Evolutionary conservation across 192 early-diverging fungal species (phyloP).

Genomic region (Irineochytrium annulatum): DNA sequence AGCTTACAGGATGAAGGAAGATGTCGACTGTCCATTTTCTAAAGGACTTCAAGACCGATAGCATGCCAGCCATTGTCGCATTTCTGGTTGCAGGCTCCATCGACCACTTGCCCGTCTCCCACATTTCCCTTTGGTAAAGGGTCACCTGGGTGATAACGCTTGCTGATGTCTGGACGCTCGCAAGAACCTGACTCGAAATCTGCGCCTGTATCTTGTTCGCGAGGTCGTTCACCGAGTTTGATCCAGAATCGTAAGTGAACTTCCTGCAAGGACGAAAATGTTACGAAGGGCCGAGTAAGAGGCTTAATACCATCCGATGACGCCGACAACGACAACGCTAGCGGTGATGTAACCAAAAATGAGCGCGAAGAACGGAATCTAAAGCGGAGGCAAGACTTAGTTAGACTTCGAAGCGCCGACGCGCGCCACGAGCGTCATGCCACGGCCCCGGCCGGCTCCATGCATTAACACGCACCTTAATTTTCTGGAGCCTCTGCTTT

Average conservation of each 20-base stretch:
- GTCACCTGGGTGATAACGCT: background rate
- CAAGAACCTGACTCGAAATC: background rate
- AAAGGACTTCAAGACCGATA: background rate
- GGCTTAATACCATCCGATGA: conserved; percentile 2
- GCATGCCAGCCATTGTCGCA: background rate
- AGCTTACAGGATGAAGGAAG: background rate
- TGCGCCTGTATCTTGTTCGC: background rate
- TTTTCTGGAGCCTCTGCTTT: too few species aligned
- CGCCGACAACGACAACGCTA: background rate
- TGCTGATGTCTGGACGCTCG: background rate
- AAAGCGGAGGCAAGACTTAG: too few species aligned
- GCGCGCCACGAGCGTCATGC: too few species aligned
- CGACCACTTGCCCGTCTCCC: background rate
- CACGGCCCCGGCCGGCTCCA: too few species aligned
- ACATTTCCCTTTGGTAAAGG: background rate
- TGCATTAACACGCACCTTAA: too few species aligned
- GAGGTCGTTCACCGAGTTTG: background rate
- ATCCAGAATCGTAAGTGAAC: background rate
- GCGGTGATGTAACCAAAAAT: conserved; percentile 1
- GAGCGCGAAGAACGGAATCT: conserved; percentile 5
- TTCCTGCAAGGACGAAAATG: background rate
- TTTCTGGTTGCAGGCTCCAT: background rate
- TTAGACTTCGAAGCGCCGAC: too few species aligned
- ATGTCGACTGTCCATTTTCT: conserved; percentile 1
- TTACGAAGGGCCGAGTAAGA: too few species aligned